Evolutionary conservation across 2,329 filamentous ascomycete species (phyloP).

Genomic region (Botryotinia globosa): DNA sequence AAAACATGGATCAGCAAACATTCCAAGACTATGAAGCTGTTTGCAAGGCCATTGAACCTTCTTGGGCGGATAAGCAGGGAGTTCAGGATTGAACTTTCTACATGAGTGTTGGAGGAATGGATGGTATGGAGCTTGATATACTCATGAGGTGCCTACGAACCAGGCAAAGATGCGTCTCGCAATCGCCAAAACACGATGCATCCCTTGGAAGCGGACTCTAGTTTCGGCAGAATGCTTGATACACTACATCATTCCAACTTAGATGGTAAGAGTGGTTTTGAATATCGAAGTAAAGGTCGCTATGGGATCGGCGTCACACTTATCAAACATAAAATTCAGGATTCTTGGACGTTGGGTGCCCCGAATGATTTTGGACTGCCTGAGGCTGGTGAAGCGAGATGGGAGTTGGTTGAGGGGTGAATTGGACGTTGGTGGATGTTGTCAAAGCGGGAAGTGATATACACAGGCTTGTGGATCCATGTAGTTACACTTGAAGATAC

Average conservation of each 20-base stretch:
- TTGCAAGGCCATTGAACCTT: conserved; percentile 63
- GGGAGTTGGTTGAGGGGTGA: not conserved
- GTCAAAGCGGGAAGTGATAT: not conserved
- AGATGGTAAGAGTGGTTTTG: not conserved
- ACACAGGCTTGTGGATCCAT: not conserved
- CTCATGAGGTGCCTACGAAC: not conserved
- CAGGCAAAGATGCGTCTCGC: too few relatives aligned
- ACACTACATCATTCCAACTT: not conserved
- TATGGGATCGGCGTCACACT: not conserved
- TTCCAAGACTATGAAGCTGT: conserved; percentile 72
- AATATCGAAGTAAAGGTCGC: not conserved
- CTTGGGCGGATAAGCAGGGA: conserved; percentile 60
- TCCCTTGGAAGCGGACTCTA: not conserved
- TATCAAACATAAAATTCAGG: not conserved
- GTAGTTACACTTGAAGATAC: conserved; percentile 9
- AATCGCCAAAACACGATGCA: not conserved
- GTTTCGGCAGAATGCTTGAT: not conserved
- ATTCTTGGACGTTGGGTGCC: not conserved
- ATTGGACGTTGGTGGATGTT: not conserved
- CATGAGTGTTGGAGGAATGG: not conserved
- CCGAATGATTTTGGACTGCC: not conserved
- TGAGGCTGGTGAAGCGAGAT: too few relatives aligned
- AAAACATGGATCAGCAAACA: conserved; percentile 52
- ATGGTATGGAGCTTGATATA: not conserved
- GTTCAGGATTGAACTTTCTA: conserved; percentile 50